Percentiles rank a stretch among this genome's conserved stretches.
Evolutionary conservation across 2,329 filamentous ascomycete species (phyloP).

Genomic region (Hypomyces rosellus): DNA sequence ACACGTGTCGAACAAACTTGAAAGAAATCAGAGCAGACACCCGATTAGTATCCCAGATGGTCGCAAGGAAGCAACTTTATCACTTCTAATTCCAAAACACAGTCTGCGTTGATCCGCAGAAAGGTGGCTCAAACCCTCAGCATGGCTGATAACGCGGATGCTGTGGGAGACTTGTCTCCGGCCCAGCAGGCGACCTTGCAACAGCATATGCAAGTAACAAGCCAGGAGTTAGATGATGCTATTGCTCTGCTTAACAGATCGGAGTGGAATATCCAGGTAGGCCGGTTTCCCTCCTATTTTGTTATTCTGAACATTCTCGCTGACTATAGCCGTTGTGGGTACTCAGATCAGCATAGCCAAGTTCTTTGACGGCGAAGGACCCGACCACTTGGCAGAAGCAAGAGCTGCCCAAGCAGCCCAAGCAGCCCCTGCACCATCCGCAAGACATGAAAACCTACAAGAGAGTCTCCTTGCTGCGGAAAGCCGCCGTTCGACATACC

Average conservation of each 20-base stretch:
- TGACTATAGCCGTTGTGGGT: not conserved
- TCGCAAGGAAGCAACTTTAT: too few species aligned
- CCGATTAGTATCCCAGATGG: too few species aligned
- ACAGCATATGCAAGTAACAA: constrained; percentile 82
- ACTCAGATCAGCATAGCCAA: constrained; percentile 85
- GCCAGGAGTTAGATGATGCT: constrained; percentile 71
- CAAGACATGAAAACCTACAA: constrained; percentile 68
- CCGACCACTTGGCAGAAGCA: constrained; percentile 74
- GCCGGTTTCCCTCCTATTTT: constrained; percentile 9
- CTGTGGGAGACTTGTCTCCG: constrained; percentile 64
- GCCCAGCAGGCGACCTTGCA: constrained; percentile 79
- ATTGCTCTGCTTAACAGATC: constrained; percentile 75
- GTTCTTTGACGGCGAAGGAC: constrained; percentile 93
- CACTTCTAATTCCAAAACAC: too few species aligned
- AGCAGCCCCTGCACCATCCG: constrained; percentile 54
- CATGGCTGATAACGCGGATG: constrained; percentile 33
- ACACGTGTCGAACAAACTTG: too few species aligned
- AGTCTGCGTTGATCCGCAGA: too few species aligned
- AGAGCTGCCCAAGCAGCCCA: constrained; percentile 45
- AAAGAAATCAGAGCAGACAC: too few species aligned
- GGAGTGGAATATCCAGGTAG: constrained; percentile 91
- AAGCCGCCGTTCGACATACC: constrained; percentile 18
- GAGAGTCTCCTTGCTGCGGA: constrained; percentile 42
- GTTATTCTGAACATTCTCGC: not conserved
- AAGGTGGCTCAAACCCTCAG: too few species aligned